Evolutionary conservation across 2,329 filamentous ascomycete species (phyloP).

Genomic region (Colletotrichum magnum): DNA sequence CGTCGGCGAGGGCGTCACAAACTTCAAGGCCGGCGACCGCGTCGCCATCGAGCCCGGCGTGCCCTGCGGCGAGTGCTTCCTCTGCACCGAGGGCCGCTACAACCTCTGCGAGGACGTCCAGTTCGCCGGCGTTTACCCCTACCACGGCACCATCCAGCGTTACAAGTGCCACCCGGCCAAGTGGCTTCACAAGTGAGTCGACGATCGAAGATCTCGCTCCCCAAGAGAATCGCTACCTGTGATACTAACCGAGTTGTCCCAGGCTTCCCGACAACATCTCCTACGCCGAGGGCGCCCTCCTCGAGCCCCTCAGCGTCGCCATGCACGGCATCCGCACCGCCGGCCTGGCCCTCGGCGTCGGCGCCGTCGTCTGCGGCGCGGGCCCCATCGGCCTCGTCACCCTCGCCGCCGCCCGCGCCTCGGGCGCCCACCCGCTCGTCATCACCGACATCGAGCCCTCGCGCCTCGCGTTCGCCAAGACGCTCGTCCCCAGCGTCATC

Average conservation of each 20-base stretch:
- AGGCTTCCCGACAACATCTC: slow-evolving; percentile 68
- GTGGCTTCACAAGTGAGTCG: slow-evolving; percentile 66
- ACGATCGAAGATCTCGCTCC: background rate
- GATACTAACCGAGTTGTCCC: slow-evolving; percentile 18
- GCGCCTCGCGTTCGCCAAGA: slow-evolving; percentile 70
- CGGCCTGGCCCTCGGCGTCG: slow-evolving; percentile 67
- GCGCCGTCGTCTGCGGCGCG: slow-evolving; percentile 72
- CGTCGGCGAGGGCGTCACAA: slow-evolving; percentile 67
- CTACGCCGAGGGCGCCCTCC: slow-evolving; percentile 72
- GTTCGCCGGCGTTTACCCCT: slow-evolving; percentile 74
- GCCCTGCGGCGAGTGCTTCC: slow-evolving; percentile 72
- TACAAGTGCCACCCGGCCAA: slow-evolving; percentile 74
- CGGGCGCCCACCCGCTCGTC: slow-evolving; percentile 74
- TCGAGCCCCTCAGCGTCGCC: slow-evolving; percentile 75
- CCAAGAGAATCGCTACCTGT: background rate
- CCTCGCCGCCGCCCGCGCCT: slow-evolving; percentile 70
- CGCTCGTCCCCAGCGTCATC: slow-evolving; percentile 66
- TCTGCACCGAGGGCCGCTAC: slow-evolving; percentile 72
- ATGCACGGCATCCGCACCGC: slow-evolving; percentile 71
- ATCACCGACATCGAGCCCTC: slow-evolving; percentile 73
- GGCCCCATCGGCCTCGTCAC: slow-evolving; percentile 75
- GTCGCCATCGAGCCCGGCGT: slow-evolving; percentile 78
- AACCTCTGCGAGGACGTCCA: slow-evolving; percentile 75
- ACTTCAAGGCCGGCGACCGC: slow-evolving; percentile 71
- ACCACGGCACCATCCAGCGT: slow-evolving; percentile 72